Evolutionary conservation across 2,329 filamentous ascomycete species (phyloP), one percentile per base, ranked within the genome.

Genomic region (Colletotrichum endophyticum): DNA sequence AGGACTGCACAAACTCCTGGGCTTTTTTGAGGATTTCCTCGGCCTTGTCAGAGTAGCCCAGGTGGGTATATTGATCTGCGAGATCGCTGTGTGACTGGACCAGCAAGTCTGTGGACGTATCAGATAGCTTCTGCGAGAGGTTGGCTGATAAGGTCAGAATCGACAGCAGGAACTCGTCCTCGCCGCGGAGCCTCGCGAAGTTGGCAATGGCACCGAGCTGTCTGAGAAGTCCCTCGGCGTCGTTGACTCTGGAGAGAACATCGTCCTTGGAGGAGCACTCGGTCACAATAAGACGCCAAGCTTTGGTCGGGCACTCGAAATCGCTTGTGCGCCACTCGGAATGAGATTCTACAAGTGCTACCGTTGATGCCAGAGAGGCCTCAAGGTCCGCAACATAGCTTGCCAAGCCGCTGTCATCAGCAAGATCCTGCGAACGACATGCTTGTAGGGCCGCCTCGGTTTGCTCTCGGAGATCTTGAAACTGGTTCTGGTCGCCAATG

Each of bases 1-100:
- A 81, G n/a, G 85, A 81, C 68, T 85, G 80, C 11, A 87, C 78
- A 22, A 89, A 88, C 25, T 86, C 84, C 77, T 92, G 89, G 5
- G 92, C 92, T 71, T 90, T 89, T 1, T 89, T 87, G 19, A 98
- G 88, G 0, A 87, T 82, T 75, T 86, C 83, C 53, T 88, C 87
- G 1, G 90, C 91, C 78, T 89, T 89, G 0, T 83, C 78, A 61
- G 87, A 89, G 64, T 88, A 87, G 6, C 91, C 91, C n/a, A 91
- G 85, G 34, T 84, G 87, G 22, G 90, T 85, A 78, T 91, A 89
- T 61, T 91, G 90, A 5, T 88, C 83, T 6, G 88, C 90, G 5
- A 92, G 84, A 8, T 86, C 83, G 25, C 87, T 87, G 53, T 88
- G 86, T 77, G 88, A 86, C 16, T 85, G 81, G 39, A 91, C 80